Evolutionary conservation across 208 protist species (phyloP).

Genomic region (Herpetomonas tarakana): DNA sequence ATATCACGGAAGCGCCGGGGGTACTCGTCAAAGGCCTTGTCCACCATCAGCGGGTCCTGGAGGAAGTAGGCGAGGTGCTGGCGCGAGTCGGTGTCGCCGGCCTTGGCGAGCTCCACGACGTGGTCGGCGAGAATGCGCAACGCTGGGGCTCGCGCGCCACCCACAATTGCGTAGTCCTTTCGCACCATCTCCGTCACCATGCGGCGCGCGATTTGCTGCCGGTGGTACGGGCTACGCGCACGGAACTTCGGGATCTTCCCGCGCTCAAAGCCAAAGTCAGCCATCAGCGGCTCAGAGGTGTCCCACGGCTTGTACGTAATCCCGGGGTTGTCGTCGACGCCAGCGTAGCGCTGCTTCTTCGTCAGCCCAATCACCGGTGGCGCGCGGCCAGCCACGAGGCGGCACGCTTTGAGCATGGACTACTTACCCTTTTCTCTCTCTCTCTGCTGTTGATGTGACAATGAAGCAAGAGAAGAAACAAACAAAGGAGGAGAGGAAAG

Average conservation of each 20-base stretch:
- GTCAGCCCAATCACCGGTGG: constrained; percentile 66
- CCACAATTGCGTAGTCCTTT: constrained; percentile 88
- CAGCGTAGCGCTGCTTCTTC: constrained; percentile 66
- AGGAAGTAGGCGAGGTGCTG: constrained; percentile 90
- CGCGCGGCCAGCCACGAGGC: constrained; percentile 29
- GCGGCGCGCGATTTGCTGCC: constrained; percentile 81
- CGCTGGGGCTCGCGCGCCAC: constrained; percentile 75
- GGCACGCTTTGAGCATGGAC: constrained; percentile 35
- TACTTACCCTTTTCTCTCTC: no score
- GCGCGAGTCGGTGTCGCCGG: constrained; percentile 83
- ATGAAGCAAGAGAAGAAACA: constrained; percentile 1
- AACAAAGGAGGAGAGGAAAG: constrained; percentile 1
- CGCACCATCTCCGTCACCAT: constrained; percentile 91
- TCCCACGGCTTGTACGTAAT: constrained; percentile 71
- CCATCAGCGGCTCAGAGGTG: constrained; percentile 75
- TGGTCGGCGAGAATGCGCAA: constrained; percentile 87
- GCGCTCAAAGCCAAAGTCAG: constrained; percentile 80
- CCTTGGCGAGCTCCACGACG: constrained; percentile 87
- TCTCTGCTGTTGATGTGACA: background rate
- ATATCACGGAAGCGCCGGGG: constrained; percentile 82
- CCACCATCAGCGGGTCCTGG: constrained; percentile 86
- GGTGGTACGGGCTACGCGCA: constrained; percentile 79
- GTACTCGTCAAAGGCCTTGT: constrained; percentile 92
- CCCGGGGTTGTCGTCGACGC: constrained; percentile 86
- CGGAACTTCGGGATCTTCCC: constrained; percentile 84